Evolutionary conservation across 1,139 yeast species (phyloP).

Genomic region (Kluyveromyces sp.): DNA sequence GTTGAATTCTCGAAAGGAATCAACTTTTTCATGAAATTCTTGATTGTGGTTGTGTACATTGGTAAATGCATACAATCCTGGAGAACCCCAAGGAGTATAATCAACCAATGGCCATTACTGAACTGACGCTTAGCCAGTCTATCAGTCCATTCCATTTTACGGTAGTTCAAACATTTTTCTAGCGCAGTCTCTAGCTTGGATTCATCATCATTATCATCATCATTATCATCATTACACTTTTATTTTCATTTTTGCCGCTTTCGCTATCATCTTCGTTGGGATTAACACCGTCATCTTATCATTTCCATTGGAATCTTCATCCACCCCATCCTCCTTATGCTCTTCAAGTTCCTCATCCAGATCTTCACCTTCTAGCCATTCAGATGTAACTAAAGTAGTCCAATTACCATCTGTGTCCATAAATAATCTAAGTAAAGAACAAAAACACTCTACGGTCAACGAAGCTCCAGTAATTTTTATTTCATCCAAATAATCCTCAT

Average conservation of each 20-base stretch:
- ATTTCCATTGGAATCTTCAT: constrained; percentile 22
- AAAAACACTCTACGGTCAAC: constrained; percentile 24
- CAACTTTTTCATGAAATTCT: constrained; percentile 18
- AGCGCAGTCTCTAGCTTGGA: constrained; percentile 35
- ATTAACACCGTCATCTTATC: constrained; percentile 10
- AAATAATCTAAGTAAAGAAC: constrained; percentile 22
- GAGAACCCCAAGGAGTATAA: constrained; percentile 64
- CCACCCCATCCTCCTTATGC: not conserved
- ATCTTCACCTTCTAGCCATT: constrained; percentile 20
- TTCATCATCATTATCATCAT: constrained; percentile 8
- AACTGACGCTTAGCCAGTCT: constrained; percentile 66
- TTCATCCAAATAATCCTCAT: constrained; percentile 30
- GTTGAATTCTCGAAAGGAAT: constrained; percentile 21
- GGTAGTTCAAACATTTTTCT: constrained; percentile 49
- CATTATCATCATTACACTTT: constrained; percentile 16
- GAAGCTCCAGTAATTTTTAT: constrained; percentile 20
- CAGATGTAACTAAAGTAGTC: constrained; percentile 29
- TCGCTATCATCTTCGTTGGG: not conserved
- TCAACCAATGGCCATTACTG: constrained; percentile 82
- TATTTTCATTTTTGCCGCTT: constrained; percentile 14
- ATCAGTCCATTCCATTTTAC: constrained; percentile 69
- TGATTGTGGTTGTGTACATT: constrained; percentile 21
- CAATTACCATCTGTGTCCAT: constrained; percentile 31
- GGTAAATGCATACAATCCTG: constrained; percentile 30
- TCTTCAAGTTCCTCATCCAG: constrained; percentile 10